Evolutionary conservation across 345 rosid genomes (phyloP).

Genomic region (Rhizophora apiculata): DNA sequence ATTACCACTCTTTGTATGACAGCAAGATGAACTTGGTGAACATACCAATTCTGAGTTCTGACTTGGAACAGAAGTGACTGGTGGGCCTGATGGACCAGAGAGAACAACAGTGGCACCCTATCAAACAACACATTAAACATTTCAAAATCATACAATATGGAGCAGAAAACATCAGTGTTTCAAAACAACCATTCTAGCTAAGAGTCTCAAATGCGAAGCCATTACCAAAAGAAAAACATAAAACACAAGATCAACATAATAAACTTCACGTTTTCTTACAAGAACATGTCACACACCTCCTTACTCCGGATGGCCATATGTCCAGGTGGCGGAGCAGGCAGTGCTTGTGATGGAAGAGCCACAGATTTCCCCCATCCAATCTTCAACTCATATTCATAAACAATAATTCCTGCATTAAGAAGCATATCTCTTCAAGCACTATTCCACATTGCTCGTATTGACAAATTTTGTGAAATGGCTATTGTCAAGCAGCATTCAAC

Average conservation of each 20-base stretch:
- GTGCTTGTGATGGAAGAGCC: slow-evolving; percentile 96
- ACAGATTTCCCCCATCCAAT: slow-evolving; percentile 99
- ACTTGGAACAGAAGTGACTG: slow-evolving; percentile 73
- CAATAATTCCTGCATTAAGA: slow-evolving; percentile 68
- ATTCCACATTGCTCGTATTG: neutral
- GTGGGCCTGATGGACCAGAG: slow-evolving; percentile 99
- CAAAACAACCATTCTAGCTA: neutral
- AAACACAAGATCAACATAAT: neutral
- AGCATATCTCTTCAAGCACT: neutral
- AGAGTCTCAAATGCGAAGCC: slow-evolving; percentile 1
- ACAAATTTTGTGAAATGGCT: neutral
- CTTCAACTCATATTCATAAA: slow-evolving; percentile 91
- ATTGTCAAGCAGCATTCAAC: neutral
- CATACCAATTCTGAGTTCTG: slow-evolving; percentile 91
- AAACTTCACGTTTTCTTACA: neutral
- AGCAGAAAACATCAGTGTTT: neutral
- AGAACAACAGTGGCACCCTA: slow-evolving; percentile 90
- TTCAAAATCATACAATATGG: slow-evolving; percentile 23
- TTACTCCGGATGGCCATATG: slow-evolving; percentile 99
- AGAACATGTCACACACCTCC: slow-evolving; percentile 58
- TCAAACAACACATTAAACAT: slow-evolving; percentile 25
- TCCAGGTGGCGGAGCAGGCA: slow-evolving; percentile 99
- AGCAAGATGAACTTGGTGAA: slow-evolving; percentile 7
- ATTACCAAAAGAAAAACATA: neutral
- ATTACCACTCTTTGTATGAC: neutral